These are phyloP conservation scores for Dendryphion nanum DNA, from an alignment of 2,329 filamentous ascomycete species.

Conservation along the genomic window DNA sequence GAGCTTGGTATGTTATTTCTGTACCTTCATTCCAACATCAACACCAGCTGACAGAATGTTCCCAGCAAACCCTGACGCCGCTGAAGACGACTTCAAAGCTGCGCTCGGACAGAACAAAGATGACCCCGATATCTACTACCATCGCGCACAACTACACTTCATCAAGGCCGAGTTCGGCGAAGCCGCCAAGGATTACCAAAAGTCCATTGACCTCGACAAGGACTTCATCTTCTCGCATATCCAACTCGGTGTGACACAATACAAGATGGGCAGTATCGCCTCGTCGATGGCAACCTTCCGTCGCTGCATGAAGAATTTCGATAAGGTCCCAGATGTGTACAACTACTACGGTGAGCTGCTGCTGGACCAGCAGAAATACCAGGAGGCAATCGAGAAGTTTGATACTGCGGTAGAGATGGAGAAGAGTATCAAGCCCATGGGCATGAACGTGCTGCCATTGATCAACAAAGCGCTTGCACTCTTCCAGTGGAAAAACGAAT, in stretches of 20 bases:
- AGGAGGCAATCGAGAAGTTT: slow-evolving; percentile 96
- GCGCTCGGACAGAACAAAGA: slow-evolving; percentile 81
- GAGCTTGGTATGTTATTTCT: slow-evolving; percentile 66
- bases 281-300: slow-evolving; percentile 99
- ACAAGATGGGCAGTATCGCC: slow-evolving; percentile 98
- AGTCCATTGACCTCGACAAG: slow-evolving; percentile 93
- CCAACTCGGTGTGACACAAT: slow-evolving; percentile 97
- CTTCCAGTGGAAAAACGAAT: slow-evolving; percentile 99
- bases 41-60: slow-evolving; percentile 1
- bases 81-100: slow-evolving; percentile 81
- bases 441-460: slow-evolving; percentile 94
- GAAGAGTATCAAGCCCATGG: slow-evolving; percentile 87
- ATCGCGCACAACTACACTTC: slow-evolving; percentile 96
- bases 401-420: slow-evolving; percentile 99
- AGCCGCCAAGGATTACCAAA: slow-evolving; percentile 97
- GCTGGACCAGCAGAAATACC: slow-evolving; percentile 92
- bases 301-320: slow-evolving; percentile 97
- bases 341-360: slow-evolving; percentile 99
- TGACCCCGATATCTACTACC: slow-evolving; percentile 98
- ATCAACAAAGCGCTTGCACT: slow-evolving; percentile 98
- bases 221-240: slow-evolving; percentile 99
- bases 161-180: slow-evolving; percentile 92
- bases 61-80: slow-evolving; percentile 76
- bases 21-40: neutral
- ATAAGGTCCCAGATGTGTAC: slow-evolving; percentile 94